Percentiles rank a stretch among this genome's conserved stretches.
These are phyloP conservation scores for Cryptomeria japonica DNA, from an alignment of 75 land plant species.

Conservation along the genomic window DNA sequence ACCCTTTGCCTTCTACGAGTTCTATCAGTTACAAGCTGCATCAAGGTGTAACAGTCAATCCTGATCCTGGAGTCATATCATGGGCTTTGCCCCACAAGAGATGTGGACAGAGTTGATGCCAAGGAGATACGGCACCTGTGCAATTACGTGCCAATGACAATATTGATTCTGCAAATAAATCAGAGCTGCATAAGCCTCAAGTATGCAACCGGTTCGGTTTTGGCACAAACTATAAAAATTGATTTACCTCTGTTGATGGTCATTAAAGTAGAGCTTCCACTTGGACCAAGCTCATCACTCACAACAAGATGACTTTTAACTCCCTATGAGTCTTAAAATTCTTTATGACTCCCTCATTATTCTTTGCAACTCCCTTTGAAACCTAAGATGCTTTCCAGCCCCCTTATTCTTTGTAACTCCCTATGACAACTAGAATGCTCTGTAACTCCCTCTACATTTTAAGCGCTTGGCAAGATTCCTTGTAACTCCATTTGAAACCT, in stretches of 20 bases:
- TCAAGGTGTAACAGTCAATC: not conserved
- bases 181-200: not conserved
- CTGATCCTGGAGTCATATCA: not conserved
- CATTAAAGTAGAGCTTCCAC: not conserved
- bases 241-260: not conserved
- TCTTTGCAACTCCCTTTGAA: not conserved
- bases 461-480: not conserved
- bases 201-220: too few species aligned
- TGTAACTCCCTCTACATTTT: not conserved
- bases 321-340: not conserved
- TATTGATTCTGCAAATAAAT: not conserved
- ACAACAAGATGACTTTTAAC: not conserved
- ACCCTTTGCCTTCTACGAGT: not conserved
- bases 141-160: not conserved
- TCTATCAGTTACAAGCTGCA: not conserved
- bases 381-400: too few species aligned
- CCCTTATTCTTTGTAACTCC: not conserved
- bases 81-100: not conserved
- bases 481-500: not conserved
- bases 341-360: not conserved
- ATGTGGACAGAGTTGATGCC: too few species aligned
- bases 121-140: not conserved
- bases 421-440: not conserved
- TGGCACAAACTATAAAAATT: not conserved
- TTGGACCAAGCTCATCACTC: not conserved